Conservation (phyloP, 2,329 filamentous ascomycete genomes). For the Myriosclerotinia duriaeana region DNA sequence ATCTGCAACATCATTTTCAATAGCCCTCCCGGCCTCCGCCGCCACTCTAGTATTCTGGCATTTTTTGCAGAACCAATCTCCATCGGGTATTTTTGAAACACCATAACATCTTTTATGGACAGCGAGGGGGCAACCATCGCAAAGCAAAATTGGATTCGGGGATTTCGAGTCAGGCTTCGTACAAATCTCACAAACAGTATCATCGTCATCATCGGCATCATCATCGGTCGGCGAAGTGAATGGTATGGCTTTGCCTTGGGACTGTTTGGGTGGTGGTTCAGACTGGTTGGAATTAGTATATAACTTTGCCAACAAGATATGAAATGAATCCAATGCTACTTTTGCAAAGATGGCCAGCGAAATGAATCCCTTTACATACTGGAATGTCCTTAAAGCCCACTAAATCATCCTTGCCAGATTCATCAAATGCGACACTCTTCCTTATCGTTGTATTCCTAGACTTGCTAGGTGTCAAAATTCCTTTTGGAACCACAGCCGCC, state of each 20-base stretch:
- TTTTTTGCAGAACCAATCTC: constrained; percentile 23
- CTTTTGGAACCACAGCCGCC: constrained; percentile 44
- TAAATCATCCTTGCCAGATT: constrained; percentile 45
- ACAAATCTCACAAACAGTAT: constrained; percentile 18
- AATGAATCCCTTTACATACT: neutral
- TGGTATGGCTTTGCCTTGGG: neutral
- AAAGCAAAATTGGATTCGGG: constrained; percentile 18
- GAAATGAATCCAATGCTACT: neutral
- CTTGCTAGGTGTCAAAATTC: constrained; percentile 57
- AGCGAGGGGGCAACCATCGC: constrained; percentile 19
- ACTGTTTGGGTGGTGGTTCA: neutral
- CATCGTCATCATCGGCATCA: neutral
- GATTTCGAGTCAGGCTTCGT: constrained; percentile 15
- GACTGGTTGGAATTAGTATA: constrained; percentile 9
- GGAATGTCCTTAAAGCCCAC: constrained; percentile 55
- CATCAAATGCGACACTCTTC: constrained; percentile 58
- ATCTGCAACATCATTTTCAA: constrained; percentile 16
- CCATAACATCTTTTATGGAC: constrained; percentile 25
- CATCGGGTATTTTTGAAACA: constrained; percentile 22
- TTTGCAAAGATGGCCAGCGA: neutral
- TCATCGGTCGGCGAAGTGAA: neutral
- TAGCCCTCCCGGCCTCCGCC: constrained; percentile 18
- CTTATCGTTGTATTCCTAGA: constrained; percentile 43
- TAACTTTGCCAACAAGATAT: neutral
- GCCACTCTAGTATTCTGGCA: constrained; percentile 16